Conservation (phyloP, 192 early-diverging fungal species). For the Chytriomyces sp. region DNA sequence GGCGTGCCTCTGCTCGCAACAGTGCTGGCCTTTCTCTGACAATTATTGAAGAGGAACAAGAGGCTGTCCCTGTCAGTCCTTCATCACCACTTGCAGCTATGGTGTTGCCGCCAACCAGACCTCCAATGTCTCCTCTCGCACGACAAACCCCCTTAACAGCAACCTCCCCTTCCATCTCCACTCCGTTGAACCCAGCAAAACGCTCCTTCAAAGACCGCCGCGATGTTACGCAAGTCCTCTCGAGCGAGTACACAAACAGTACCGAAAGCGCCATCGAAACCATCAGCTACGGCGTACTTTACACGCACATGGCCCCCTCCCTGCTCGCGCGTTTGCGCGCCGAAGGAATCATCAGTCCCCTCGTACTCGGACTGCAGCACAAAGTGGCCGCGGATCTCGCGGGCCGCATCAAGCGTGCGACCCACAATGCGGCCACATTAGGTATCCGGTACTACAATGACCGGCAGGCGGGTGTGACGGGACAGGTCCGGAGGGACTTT, state of each 20-base stretch:
- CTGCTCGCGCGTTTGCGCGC: neutral
- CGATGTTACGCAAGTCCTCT: neutral
- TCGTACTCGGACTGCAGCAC: neutral
- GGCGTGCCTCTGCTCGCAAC: neutral
- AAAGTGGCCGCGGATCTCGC: neutral
- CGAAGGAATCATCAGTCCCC: conserved; percentile 1
- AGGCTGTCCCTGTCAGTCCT: too few species aligned
- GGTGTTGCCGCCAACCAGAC: neutral
- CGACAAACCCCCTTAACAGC: neutral
- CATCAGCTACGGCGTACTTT: conserved; percentile 8
- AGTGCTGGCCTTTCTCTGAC: neutral
- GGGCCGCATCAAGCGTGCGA: neutral
- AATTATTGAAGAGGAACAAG: neutral
- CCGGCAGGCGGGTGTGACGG: neutral
- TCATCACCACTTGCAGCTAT: neutral
- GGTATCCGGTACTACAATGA: conserved; percentile 8
- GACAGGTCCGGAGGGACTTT: neutral
- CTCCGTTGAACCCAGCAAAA: neutral
- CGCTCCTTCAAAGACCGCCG: neutral
- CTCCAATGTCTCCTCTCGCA: neutral
- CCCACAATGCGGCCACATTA: neutral
- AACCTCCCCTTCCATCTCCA: neutral
- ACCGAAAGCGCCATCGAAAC: neutral
- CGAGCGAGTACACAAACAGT: neutral
- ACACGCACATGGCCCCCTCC: conserved; percentile 1